These are phyloP conservation scores for Aureobasidium sp. DNA, from an alignment of 2,329 filamentous ascomycete species.

Conservation along the genomic window DNA sequence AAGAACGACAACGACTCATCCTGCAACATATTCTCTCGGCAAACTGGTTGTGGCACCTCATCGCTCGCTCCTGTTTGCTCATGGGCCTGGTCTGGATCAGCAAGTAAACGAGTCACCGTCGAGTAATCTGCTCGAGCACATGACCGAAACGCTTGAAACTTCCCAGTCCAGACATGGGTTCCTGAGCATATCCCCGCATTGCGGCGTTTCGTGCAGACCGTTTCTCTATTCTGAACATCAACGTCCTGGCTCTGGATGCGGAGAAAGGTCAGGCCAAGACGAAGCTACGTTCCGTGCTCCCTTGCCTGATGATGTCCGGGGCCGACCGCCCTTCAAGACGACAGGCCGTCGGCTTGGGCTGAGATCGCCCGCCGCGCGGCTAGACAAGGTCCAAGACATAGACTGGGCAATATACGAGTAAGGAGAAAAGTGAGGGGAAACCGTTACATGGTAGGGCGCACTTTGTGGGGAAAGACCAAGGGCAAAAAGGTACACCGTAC, in stretches of 20 bases:
- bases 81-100: constrained; percentile 3
- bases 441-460: background rate
- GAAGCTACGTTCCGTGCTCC: background rate
- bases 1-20: background rate
- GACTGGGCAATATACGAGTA: background rate
- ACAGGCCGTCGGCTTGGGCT: background rate
- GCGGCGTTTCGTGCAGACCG: background rate
- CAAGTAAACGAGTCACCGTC: constrained; percentile 6
- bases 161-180: background rate
- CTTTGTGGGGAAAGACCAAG: background rate
- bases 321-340: background rate
- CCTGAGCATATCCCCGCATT: constrained; percentile 2
- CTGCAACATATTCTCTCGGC: background rate
- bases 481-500: background rate
- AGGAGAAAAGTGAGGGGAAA: background rate
- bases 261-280: background rate
- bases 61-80: background rate
- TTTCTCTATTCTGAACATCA: background rate
- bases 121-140: constrained; percentile 2
- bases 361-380: background rate
- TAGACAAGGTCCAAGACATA: constrained; percentile 8
- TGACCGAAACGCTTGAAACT: constrained; percentile 13
- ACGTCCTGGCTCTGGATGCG: background rate
- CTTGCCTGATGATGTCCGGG: background rate
- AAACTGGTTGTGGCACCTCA: constrained; percentile 9